These are phyloP conservation scores for Diaporthe aspalathi DNA, from an alignment of 2,329 filamentous ascomycete species.

Conservation along the genomic window DNA sequence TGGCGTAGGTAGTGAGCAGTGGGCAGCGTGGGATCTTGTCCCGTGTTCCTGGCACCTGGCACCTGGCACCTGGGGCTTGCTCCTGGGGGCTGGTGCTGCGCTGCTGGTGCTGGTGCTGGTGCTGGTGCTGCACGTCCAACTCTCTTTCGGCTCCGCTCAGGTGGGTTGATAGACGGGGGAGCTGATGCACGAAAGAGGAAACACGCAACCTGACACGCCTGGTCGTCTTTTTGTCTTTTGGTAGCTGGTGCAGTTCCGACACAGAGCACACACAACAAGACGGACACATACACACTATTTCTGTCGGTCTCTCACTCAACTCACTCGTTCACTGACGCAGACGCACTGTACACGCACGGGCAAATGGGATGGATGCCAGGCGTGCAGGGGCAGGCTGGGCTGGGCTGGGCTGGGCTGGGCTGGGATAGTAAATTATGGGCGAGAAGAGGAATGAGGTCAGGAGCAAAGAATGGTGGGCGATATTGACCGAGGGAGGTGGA, in stretches of 20 bases:
- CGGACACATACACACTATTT: background rate
- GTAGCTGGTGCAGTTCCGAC: conserved; percentile 16
- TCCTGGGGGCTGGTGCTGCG: no score
- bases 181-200: conserved; percentile 31
- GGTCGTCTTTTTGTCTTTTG: background rate
- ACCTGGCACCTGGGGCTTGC: no score
- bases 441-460: background rate
- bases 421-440: no score
- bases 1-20: background rate
- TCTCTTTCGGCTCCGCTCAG: conserved; percentile 27
- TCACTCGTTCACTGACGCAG: background rate
- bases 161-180: conserved; percentile 29
- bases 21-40: conserved; percentile 24
- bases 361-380: conserved; percentile 3
- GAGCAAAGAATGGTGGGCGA: conserved; percentile 3
- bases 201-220: conserved; percentile 23
- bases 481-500: conserved; percentile 5
- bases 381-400: conserved; percentile 7
- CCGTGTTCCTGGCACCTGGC: conserved; percentile 31
- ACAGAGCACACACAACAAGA: background rate
- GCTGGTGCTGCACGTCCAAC: conserved; percentile 25
- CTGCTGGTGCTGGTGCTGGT: no score
- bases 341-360: conserved; percentile 18
- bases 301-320: no score
- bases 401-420: no score